Evolutionary conservation across 2,329 filamentous ascomycete species (phyloP).

Genomic region (Cladophialophora bantiana): DNA sequence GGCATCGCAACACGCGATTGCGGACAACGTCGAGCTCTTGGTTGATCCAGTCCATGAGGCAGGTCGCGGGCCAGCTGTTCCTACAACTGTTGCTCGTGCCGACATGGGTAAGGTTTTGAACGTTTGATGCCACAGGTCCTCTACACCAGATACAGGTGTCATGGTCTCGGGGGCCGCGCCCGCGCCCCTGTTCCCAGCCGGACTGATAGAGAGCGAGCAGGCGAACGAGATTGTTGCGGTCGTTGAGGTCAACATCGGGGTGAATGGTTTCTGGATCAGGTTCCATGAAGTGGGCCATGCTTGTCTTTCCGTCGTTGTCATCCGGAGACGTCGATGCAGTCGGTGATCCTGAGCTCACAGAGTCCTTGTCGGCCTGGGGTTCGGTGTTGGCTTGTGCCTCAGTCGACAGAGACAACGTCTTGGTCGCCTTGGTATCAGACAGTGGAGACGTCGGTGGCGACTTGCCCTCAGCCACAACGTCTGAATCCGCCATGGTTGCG

Average conservation of each 20-base stretch:
- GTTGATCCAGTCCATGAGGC: slow-evolving; percentile 24
- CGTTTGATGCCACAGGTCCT: slow-evolving; percentile 20
- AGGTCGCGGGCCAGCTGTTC: slow-evolving; percentile 30
- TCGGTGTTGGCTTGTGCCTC: background rate
- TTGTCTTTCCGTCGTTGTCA: background rate
- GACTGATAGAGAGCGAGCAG: slow-evolving; percentile 21
- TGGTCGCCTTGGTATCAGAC: background rate
- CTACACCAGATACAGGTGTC: slow-evolving; percentile 30
- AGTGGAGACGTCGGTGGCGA: background rate
- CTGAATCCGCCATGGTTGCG: background rate
- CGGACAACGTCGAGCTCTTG: slow-evolving; percentile 12
- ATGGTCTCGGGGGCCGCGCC: slow-evolving; percentile 29
- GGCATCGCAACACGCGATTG: slow-evolving; percentile 18
- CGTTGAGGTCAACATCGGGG: slow-evolving; percentile 22
- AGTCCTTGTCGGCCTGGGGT: background rate
- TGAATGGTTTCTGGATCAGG: slow-evolving; percentile 20
- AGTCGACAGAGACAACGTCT: slow-evolving; percentile 11
- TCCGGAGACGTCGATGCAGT: background rate
- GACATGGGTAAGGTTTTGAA: slow-evolving; percentile 30
- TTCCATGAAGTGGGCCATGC: slow-evolving; percentile 3
- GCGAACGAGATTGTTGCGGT: slow-evolving; percentile 21
- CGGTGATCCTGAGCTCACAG: background rate
- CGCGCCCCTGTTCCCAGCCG: slow-evolving; percentile 25
- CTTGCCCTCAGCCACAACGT: background rate
- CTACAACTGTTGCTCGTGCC: slow-evolving; percentile 21